Evolutionary conservation across 306 rosid species (phyloP).

Genomic region (Gillenia trifoliata): DNA sequence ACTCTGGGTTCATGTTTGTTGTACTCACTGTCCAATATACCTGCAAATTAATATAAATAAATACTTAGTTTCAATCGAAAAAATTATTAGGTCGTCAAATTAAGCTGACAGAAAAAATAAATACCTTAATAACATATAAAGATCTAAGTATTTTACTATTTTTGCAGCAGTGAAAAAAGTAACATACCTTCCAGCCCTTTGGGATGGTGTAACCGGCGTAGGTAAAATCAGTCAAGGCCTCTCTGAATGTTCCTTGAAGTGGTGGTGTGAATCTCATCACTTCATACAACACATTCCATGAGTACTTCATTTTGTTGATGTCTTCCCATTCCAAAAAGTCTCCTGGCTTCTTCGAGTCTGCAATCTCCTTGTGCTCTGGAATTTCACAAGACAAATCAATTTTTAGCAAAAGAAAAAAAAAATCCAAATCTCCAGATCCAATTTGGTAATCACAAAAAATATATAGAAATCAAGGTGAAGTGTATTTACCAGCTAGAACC

Average conservation of each 20-base stretch:
- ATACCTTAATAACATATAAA: too few relatives aligned
- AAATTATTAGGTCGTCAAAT: background rate
- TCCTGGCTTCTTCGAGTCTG: conserved; percentile 19
- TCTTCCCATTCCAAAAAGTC: conserved; percentile 31
- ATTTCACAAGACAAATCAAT: background rate
- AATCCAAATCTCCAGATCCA: background rate
- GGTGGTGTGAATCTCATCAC: conserved; percentile 45
- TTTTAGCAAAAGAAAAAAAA: background rate
- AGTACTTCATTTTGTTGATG: conserved; percentile 32
- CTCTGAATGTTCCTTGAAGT: conserved; percentile 40
- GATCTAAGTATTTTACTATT: too few relatives aligned
- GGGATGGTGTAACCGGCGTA: conserved; percentile 39
- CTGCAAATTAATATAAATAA: background rate
- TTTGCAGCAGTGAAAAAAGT: background rate
- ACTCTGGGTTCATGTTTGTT: conserved; percentile 28
- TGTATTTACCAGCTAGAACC: conserved; percentile 38
- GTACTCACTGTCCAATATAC: conserved; percentile 45
- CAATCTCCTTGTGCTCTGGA: conserved; percentile 31
- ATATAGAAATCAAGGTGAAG: background rate
- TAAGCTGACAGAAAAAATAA: too few relatives aligned
- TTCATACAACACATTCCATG: conserved; percentile 34
- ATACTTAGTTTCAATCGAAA: background rate
- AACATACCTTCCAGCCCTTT: conserved; percentile 40
- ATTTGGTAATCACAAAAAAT: background rate
- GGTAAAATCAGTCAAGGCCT: conserved; percentile 24